Base-by-base conservation (phyloP, 2,329 filamentous ascomycete species). In the Knoxdaviesia capensis region DNA sequence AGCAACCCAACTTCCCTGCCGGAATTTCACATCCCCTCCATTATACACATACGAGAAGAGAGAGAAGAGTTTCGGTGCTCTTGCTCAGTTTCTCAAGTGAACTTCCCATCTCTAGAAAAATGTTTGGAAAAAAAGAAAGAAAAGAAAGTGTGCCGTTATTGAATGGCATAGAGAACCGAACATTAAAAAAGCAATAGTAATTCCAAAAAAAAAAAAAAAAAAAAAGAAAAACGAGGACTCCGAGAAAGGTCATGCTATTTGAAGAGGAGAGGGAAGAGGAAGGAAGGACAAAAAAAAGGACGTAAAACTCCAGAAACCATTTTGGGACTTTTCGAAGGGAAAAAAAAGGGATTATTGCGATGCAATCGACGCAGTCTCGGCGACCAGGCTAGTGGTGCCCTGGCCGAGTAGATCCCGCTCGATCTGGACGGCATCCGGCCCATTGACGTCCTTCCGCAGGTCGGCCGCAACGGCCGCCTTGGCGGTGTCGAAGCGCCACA, bases 401-500 rank as follows among this genome's bases (percentile, higher is more conserved):
- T 59, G 56, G 6, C 60, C 61, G 36, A 63, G 48, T 7, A 61
- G 50, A 47, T 68, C 63, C 48, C 59, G 62, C 54, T 68, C 61
- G 31, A 69, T 59, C 47, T 57, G 59, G 40, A 50, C 48, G 36
- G 65, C 53, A 44, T 63, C 59, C 8, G 61, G 58, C 33, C 54
- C 53, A 30, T 54, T 59, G 42, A 66, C 51, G 38, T 51, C 51
- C 40, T 61, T 34, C 5, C 40, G 41, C 40, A 43, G 43, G 28
- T 30, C 42, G n/a, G 38, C 54, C n/a, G 59, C 47, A n/a, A 52
- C 49, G 1, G 52, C 54, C 43, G 58, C 68, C 53, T 66, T 66
- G 29, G 56, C 59, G 2, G 63, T 59, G 49, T 74, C 69, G 45
- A 69, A 76, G 31, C 71, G 60, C 71, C 71, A 76, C 10, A 75